phyloP scores from a whole-genome alignment of 345 rosid species.

The Cardamine occulta region DNA sequence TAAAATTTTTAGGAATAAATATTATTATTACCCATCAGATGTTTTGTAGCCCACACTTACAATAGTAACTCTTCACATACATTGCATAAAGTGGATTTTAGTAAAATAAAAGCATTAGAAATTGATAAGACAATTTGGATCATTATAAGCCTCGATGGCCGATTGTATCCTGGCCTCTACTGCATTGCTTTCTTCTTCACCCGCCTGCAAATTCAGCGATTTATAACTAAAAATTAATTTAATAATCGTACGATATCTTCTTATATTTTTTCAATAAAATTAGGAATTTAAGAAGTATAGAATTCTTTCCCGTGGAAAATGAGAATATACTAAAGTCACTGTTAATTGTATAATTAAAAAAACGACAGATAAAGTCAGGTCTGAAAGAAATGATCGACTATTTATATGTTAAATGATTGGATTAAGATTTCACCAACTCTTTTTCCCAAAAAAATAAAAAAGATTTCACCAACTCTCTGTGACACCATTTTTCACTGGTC shows the following conservation, averaged over 20 bases:
- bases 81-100: constrained; percentile 7
- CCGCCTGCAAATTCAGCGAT: constrained; percentile 49
- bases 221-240: background rate
- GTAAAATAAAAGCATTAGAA: constrained; percentile 11
- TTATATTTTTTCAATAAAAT: background rate
- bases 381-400: constrained; percentile 7
- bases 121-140: constrained; percentile 57
- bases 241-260: no score
- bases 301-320: background rate
- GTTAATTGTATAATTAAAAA: background rate
- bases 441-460: background rate
- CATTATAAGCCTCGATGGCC: constrained; percentile 64
- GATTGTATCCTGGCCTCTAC: constrained; percentile 52
- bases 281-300: background rate
- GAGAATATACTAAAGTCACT: background rate
- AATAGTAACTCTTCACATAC: background rate
- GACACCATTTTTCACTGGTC: constrained; percentile 9
- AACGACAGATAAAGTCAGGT: constrained; percentile 23
- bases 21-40: background rate
- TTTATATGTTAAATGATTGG: constrained; percentile 10
- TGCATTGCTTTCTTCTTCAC: constrained; percentile 56
- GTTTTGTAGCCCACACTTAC: constrained; percentile 9
- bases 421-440: constrained; percentile 35
- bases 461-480: constrained; percentile 34
- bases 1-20: no score